Conservation (phyloP, 2,329 filamentous ascomycete species). For the Chrysoporthe cubensis region DNA sequence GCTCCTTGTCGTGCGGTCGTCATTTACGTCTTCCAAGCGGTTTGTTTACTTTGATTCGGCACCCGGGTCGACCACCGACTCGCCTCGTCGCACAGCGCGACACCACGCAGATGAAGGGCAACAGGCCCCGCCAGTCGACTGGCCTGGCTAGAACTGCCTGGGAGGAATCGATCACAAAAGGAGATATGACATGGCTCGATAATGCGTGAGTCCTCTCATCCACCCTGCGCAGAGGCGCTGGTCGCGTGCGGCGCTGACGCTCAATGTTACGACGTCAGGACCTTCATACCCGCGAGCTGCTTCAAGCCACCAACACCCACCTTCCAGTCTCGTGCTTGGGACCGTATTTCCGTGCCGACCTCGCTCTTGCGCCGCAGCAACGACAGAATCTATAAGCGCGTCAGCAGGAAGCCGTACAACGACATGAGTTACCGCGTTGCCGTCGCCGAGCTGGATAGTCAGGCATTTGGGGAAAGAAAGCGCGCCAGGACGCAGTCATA, state of each 20-base stretch:
- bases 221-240: neutral
- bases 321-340: slow-evolving; percentile 35
- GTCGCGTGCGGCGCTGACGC: slow-evolving; percentile 7
- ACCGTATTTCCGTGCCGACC: slow-evolving; percentile 37
- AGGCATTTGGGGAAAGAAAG: slow-evolving; percentile 42
- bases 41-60: slow-evolving; percentile 17
- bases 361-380: slow-evolving; percentile 22
- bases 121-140: neutral
- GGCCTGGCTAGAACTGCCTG: slow-evolving; percentile 1
- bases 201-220: slow-evolving; percentile 17
- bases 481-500: slow-evolving; percentile 35
- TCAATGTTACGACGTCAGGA: slow-evolving; percentile 16
- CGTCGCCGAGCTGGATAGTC: slow-evolving; percentile 39
- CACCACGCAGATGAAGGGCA: slow-evolving; percentile 11
- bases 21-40: slow-evolving; percentile 2
- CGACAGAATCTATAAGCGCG: slow-evolving; percentile 40
- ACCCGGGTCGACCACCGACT: neutral
- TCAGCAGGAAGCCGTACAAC: slow-evolving; percentile 30
- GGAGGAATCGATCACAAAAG: neutral
- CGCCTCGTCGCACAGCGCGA: slow-evolving; percentile 11
- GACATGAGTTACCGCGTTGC: slow-evolving; percentile 30
- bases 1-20: neutral
- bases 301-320: slow-evolving; percentile 32
- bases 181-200: slow-evolving; percentile 19
- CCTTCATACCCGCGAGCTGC: slow-evolving; percentile 32